Conservation (phyloP, 1,284 basidiomycete genomes). For the Inonotus obliquus region DNA sequence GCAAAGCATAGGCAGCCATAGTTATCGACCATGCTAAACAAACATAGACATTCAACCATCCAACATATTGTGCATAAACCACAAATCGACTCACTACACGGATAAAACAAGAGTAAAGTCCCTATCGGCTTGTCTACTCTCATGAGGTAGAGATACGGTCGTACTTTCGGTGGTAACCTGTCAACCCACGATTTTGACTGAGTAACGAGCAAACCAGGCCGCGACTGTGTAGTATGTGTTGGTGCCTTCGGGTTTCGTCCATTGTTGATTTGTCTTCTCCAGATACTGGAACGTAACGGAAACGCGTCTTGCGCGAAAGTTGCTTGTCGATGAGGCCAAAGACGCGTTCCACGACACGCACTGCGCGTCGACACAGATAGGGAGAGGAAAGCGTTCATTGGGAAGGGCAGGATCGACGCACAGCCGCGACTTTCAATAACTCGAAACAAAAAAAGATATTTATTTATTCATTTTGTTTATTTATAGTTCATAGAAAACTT, state of each 20-base stretch:
- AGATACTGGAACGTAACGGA: not conserved
- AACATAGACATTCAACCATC: not conserved
- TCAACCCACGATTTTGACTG: slow-evolving; percentile 57
- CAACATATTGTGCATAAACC: not conserved
- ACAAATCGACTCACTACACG: slow-evolving; percentile 65
- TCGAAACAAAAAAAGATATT: not conserved
- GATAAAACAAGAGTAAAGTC: slow-evolving; percentile 87
- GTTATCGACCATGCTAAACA: slow-evolving; percentile 91
- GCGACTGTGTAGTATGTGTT: not conserved
- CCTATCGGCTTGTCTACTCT: slow-evolving; percentile 96
- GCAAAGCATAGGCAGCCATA: slow-evolving; percentile 81
- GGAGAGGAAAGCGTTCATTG: slow-evolving; percentile 14
- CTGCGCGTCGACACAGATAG: slow-evolving; percentile 15
- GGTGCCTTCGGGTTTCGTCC: not conserved
- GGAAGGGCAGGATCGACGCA: not conserved
- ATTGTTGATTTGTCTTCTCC: not conserved
- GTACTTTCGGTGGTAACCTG: slow-evolving; percentile 49
- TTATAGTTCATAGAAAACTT: not conserved
- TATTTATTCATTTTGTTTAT: not conserved
- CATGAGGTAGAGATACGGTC: slow-evolving; percentile 83
- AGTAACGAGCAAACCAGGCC: not conserved
- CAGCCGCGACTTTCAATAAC: not conserved
- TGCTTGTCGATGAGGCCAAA: not conserved
- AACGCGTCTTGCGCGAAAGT: not conserved
- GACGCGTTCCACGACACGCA: slow-evolving; percentile 6